Evolutionary conservation across 2,329 filamentous ascomycete genomes (phyloP).

Genomic region (Xylogone sp.): DNA sequence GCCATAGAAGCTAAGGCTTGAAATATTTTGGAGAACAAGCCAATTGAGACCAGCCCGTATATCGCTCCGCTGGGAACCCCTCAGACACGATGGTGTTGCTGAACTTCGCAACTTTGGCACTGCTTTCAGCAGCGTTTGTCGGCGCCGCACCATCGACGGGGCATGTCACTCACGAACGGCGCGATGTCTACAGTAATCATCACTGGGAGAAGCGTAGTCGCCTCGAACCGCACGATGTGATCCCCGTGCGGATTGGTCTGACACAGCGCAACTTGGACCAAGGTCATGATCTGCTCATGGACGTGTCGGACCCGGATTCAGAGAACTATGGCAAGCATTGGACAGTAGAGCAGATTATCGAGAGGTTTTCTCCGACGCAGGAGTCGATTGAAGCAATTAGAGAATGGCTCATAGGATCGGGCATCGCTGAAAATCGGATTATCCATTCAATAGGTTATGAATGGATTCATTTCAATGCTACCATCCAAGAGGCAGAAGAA

Average conservation of each 20-base stretch:
- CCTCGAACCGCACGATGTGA: conserved; percentile 12
- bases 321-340: conserved; percentile 43
- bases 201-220: conserved; percentile 15
- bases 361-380: conserved; percentile 36
- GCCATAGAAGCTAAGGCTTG: too few relatives aligned
- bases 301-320: conserved; percentile 28
- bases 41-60: too few relatives aligned
- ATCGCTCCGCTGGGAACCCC: too few relatives aligned
- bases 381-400: conserved; percentile 31
- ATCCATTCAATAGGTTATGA: conserved; percentile 25
- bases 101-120: too few relatives aligned
- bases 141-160: conserved; percentile 2
- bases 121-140: not conserved
- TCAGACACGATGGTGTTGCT: too few relatives aligned
- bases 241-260: conserved; percentile 42
- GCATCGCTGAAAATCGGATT: conserved; percentile 26
- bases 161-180: conserved; percentile 19
- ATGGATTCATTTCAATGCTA: conserved; percentile 33
- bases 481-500: conserved; percentile 27
- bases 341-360: conserved; percentile 33
- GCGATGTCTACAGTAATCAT: conserved; percentile 3
- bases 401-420: conserved; percentile 29
- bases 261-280: conserved; percentile 41
- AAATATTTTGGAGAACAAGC: too few relatives aligned
- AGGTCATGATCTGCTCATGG: conserved; percentile 38